These are phyloP conservation scores for Rhinocladiella similis DNA, from an alignment of 2,329 filamentous ascomycete genomes.

Conservation along the genomic window DNA sequence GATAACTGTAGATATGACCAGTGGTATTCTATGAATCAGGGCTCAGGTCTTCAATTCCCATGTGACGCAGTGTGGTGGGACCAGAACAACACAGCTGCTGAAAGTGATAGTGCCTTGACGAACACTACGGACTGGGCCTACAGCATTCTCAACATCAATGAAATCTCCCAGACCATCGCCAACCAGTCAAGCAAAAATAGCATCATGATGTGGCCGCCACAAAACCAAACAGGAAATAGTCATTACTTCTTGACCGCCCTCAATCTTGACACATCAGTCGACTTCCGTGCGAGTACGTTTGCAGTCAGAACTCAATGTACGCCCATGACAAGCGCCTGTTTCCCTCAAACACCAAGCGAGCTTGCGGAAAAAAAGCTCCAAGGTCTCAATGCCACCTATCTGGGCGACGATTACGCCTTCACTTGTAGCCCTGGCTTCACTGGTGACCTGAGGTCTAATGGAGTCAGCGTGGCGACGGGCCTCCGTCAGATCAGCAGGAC, in stretches of 20 bases:
- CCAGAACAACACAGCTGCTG: too few species aligned
- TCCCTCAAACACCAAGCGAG: neutral
- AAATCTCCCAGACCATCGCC: neutral
- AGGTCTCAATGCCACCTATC: neutral
- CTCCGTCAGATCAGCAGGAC: conserved; percentile 51
- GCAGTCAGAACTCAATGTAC: conserved; percentile 9
- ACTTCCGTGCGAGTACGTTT: conserved; percentile 13
- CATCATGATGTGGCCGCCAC: neutral
- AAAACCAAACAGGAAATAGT: neutral
- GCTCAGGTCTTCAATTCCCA: too few species aligned
- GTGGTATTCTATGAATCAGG: too few species aligned
- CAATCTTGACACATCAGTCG: conserved; percentile 5
- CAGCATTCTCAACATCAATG: neutral
- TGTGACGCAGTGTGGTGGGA: too few species aligned
- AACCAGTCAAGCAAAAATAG: neutral
- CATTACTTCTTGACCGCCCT: neutral
- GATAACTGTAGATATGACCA: too few species aligned
- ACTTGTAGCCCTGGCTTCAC: conserved; percentile 49
- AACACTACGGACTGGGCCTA: neutral
- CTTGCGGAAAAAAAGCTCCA: neutral
- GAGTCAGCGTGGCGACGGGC: conserved; percentile 66
- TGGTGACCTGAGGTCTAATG: conserved; percentile 70
- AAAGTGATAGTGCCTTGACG: neutral
- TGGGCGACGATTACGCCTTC: conserved; percentile 29
- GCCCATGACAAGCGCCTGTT: neutral